A percentile compares a stretch with the other conserved stretches of the same genome.
Evolutionary conservation across 2,329 filamentous ascomycete genomes (phyloP).

Genomic region (Sporothrix brasiliensis): DNA sequence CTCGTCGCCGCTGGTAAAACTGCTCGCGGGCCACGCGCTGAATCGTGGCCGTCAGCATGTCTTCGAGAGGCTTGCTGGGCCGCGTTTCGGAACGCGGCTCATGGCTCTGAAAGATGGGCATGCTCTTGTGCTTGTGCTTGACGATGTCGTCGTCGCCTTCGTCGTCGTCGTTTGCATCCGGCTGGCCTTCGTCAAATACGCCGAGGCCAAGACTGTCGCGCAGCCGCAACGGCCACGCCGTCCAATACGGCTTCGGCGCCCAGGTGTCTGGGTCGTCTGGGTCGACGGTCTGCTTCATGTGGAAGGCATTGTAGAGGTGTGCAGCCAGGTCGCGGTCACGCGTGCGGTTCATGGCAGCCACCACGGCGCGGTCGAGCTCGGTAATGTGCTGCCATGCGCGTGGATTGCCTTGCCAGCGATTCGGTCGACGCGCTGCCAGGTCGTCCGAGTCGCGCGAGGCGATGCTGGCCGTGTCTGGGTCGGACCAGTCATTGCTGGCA

Average conservation of each 20-base stretch:
- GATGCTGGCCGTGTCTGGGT: slow-evolving; percentile 53
- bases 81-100: slow-evolving; percentile 41
- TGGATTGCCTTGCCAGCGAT: slow-evolving; percentile 69
- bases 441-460: slow-evolving; percentile 53
- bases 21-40: slow-evolving; percentile 68
- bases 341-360: slow-evolving; percentile 63
- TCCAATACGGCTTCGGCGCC: slow-evolving; percentile 67
- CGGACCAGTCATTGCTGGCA: slow-evolving; percentile 42
- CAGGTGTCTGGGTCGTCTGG: slow-evolving; percentile 44
- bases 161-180: too few relatives aligned
- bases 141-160: slow-evolving; percentile 45
- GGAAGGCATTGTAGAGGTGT: slow-evolving; percentile 79
- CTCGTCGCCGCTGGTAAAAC: slow-evolving; percentile 47
- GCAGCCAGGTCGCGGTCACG: slow-evolving; percentile 68
- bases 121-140: slow-evolving; percentile 27
- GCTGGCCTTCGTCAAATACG: slow-evolving; percentile 38
- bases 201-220: neutral
- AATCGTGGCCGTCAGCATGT: slow-evolving; percentile 68
- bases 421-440: slow-evolving; percentile 59
- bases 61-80: slow-evolving; percentile 55
- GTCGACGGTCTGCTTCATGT: slow-evolving; percentile 58
- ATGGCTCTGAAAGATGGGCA: slow-evolving; percentile 47
- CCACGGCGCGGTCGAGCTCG: slow-evolving; percentile 63
- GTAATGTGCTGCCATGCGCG: slow-evolving; percentile 69
- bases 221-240: slow-evolving; percentile 74